These are phyloP conservation scores for Yamadazyma sp. DNA, from an alignment of 1,139 yeast genomes.

Conservation along the genomic window DNA sequence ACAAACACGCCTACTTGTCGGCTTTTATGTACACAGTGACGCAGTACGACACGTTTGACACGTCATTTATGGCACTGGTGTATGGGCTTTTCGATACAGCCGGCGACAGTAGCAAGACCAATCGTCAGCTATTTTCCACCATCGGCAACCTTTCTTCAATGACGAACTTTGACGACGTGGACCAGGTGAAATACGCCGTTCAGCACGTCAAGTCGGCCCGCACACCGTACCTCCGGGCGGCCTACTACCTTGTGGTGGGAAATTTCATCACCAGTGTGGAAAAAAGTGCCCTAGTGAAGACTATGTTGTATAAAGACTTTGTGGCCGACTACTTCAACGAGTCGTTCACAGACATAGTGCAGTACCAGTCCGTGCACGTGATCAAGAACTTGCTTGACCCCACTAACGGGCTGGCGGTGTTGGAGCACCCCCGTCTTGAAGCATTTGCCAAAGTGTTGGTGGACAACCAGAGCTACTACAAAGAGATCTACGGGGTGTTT, in stretches of 20 bases:
- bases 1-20: slow-evolving; percentile 16
- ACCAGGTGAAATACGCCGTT: slow-evolving; percentile 12
- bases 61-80: slow-evolving; percentile 6
- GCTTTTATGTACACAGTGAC: slow-evolving; percentile 19
- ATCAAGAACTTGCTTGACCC: slow-evolving; percentile 29
- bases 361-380: slow-evolving; percentile 39
- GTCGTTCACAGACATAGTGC: slow-evolving; percentile 36
- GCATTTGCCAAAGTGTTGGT: slow-evolving; percentile 28
- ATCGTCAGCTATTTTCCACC: slow-evolving; percentile 34
- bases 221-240: slow-evolving; percentile 31
- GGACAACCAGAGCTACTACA: slow-evolving; percentile 39
- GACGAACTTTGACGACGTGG: slow-evolving; percentile 17
- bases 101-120: slow-evolving; percentile 8
- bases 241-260: slow-evolving; percentile 34
- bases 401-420: slow-evolving; percentile 8
- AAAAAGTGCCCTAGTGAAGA: slow-evolving; percentile 17
- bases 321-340: slow-evolving; percentile 21
- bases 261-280: slow-evolving; percentile 29
- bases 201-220: slow-evolving; percentile 2
- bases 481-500: slow-evolving; percentile 30
- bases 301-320: slow-evolving; percentile 17
- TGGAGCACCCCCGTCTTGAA: slow-evolving; percentile 15
- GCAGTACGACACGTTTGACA: slow-evolving; percentile 18
- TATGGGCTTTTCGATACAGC: slow-evolving; percentile 10
- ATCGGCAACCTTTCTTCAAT: slow-evolving; percentile 38